Base-by-base conservation (phyloP, 192 early-diverging fungal genomes). In the Diversispora epigaea region DNA sequence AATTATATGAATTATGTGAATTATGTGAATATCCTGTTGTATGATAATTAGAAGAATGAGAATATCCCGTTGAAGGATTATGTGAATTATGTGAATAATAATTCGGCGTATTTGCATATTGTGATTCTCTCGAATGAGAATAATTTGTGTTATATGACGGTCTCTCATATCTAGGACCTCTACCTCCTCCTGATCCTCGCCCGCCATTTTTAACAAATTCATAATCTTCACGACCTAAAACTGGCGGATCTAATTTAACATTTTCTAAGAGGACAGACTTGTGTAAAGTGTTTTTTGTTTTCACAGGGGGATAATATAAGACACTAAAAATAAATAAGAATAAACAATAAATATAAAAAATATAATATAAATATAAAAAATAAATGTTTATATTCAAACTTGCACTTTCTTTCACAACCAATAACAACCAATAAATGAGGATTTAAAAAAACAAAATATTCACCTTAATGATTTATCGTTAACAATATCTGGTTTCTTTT, bases 401-500 rank as follows among this genome's bases (percentile, higher is more conserved):
- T 32, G 25, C 25, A 32, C 25, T 32, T 32, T 32, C 25, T 32
- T 32, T 0, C 2, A 32, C 25, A 32, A 32, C 25, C 25, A 32
- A 32, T 32, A 32, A 32, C 25, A 32, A 32, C 25, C 25, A 0
- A 32, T 32, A 32, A 32, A 2, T 32, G 25, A 32, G 25, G 25
- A 32, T 2, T 32, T 32, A 32, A 32, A 32, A 32, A 32, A 32
- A 32, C 25, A 32, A 32, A 32, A 32, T 2, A 32, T 32, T 32
- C 25, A 74, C 47, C 85, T 84, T 9, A 92, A 81, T 52, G 86
- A 89, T 61, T 76, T 82, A 76, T 88, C 85, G 50, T 87, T 83
- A 3, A 78, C 80, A 58, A 92, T 85, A 65, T 91, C 86, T 12
- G 80, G 77, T 63, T 83, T 72, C 52, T 80, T 67, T 12, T 78